Conservation (phyloP, 2,329 filamentous ascomycete genomes). For the Fusarium redolens region DNA sequence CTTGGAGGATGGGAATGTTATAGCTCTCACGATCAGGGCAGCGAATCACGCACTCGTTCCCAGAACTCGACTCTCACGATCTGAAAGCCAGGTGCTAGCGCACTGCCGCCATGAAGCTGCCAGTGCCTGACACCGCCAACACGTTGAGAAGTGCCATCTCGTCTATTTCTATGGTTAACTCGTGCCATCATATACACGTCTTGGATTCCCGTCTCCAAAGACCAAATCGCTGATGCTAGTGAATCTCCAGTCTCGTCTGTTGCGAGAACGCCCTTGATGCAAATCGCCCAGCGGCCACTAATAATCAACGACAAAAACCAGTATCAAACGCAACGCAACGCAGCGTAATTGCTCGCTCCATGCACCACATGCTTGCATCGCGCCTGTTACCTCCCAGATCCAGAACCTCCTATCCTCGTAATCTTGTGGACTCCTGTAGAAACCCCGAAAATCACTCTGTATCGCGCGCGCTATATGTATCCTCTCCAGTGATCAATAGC, state of each 20-base stretch:
- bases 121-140: not conserved
- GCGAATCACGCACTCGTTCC: not conserved
- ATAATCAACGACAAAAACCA: constrained; percentile 15
- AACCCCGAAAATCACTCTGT: constrained; percentile 24
- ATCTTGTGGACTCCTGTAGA: constrained; percentile 22
- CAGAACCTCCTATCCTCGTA: constrained; percentile 16
- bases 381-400: constrained; percentile 21
- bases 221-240: constrained; percentile 12
- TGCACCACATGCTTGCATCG: constrained; percentile 18
- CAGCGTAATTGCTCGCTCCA: constrained; percentile 16
- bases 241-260: constrained; percentile 4
- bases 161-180: constrained; percentile 42
- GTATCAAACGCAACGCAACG: constrained; percentile 8
- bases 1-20: not conserved
- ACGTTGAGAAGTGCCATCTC: constrained; percentile 3
- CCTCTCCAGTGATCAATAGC: constrained; percentile 1
- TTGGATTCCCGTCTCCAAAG: constrained; percentile 29
- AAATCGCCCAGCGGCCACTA: constrained; percentile 21
- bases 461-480: not conserved
- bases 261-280: constrained; percentile 27
- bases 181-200: constrained; percentile 37
- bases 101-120: not conserved
- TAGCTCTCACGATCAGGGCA: not conserved
- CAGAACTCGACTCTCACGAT: not conserved
- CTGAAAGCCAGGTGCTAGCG: not conserved